Evolutionary conservation across 495 filamentous ascomycete species (phyloP).

Genomic region (Alectoria sarmentosa): DNA sequence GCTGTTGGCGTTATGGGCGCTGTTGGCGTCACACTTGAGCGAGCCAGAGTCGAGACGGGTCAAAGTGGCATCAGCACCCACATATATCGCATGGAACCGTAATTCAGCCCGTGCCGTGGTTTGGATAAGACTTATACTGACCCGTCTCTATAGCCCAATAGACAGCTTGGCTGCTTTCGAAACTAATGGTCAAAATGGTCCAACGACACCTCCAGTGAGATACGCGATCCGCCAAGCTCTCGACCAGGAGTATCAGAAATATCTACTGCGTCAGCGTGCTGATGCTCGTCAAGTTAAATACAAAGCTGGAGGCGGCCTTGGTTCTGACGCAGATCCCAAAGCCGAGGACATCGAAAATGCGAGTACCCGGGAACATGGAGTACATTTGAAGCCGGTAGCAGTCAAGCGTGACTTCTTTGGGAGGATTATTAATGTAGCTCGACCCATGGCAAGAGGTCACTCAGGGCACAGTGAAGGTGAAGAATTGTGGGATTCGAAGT

Average conservation of each 20-base stretch:
- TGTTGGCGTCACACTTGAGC: conserved; percentile 74
- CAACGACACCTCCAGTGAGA: conserved; percentile 55
- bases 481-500: conserved; percentile 17
- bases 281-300: conserved; percentile 50
- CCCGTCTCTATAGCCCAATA: conserved; percentile 45
- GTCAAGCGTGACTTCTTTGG: conserved; percentile 92
- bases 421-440: conserved; percentile 49
- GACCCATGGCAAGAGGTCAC: conserved; percentile 33
- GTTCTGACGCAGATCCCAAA: background rate
- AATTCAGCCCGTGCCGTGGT: conserved; percentile 33
- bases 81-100: conserved; percentile 95
- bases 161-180: conserved; percentile 61
- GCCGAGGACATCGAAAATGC: conserved; percentile 38
- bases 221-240: conserved; percentile 90
- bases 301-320: conserved; percentile 32
- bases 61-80: conserved; percentile 50
- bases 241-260: conserved; percentile 77
- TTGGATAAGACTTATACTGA: conserved; percentile 28
- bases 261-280: conserved; percentile 52
- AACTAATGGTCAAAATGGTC: conserved; percentile 34
- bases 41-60: conserved; percentile 64
- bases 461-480: conserved; percentile 28
- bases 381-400: conserved; percentile 28
- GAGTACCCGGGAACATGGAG: conserved; percentile 26
- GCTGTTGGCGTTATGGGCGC: conserved; percentile 74